Conservation (phyloP, 2,329 filamentous ascomycete genomes). For the Tolypocladium nubicola region DNA sequence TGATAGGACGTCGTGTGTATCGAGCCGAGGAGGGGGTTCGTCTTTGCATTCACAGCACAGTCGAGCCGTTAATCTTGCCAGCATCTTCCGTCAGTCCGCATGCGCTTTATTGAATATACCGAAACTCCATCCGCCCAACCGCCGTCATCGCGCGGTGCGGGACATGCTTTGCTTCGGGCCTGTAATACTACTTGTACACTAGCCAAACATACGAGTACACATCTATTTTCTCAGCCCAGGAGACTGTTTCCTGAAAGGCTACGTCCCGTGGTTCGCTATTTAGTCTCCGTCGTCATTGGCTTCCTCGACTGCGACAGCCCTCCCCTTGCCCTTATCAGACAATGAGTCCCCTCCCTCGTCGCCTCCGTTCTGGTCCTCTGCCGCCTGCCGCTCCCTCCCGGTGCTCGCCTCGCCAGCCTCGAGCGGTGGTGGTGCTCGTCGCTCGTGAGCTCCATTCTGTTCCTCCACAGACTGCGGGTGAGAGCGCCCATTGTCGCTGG, state of each 20-base stretch:
- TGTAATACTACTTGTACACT: background rate
- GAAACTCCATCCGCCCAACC: background rate
- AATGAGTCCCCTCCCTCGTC: background rate
- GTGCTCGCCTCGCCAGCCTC: background rate
- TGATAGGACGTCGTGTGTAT: background rate
- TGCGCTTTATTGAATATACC: background rate
- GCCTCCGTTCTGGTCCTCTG: background rate
- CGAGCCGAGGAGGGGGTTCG: background rate
- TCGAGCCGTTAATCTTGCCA: background rate
- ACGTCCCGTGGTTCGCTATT: background rate
- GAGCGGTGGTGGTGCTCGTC: slow-evolving; percentile 4
- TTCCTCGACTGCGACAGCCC: slow-evolving; percentile 36
- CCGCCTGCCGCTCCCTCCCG: background rate
- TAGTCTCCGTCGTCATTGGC: slow-evolving; percentile 22
- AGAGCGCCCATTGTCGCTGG: slow-evolving; percentile 8
- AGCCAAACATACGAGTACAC: background rate
- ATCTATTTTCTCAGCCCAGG: background rate
- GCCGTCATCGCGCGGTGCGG: background rate
- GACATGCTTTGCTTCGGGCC: background rate
- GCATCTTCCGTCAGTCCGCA: too few species aligned
- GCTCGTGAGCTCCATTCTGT: slow-evolving; percentile 3
- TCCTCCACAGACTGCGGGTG: slow-evolving; percentile 2
- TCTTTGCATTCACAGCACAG: background rate
- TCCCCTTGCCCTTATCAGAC: slow-evolving; percentile 30
- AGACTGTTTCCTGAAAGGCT: background rate